Evolutionary conservation across 805 yeast genomes (phyloP), one percentile per base, ranked within the genome.

Genomic region (Wickerhamomyces subpelliculosus): DNA sequence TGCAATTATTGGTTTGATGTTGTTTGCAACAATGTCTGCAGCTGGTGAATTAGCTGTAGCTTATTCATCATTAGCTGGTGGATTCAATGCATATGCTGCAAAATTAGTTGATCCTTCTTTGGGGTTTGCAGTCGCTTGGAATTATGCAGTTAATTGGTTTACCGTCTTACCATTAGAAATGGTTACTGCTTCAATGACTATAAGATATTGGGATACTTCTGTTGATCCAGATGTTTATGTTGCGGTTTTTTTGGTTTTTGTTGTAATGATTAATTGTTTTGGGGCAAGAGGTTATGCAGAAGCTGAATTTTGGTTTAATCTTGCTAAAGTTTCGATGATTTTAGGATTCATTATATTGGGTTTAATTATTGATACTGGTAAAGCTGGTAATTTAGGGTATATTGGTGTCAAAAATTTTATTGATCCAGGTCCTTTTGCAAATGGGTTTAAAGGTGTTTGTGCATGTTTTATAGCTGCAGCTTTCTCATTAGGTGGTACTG

Each of bases 21-120:
- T 80, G 17, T 75, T 71, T 56, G 67, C 72, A 43, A 77, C 78
- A 38, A 73, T 79, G 47, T 73, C 71, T 41, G 73, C 79, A n/a
- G 70, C 77, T 46, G 84, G 85, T 42, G 87, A 80, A 52, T 49
- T 80, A 63, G 80, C 84, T 1, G 78, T 78, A 36, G 69, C 74
- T 13, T 80, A 75, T 48, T 62, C 75, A 28, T 65, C 68, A 26
- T 61, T 80, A 37, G 65, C 76, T 32, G 86, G 86, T 52, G 82
- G 81, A 5, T 80, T 75, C 55, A 78, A 75, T 42, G 70, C 77
- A 31, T 77, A 75, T 47, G 73, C 80, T n/a, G 45, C 62, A 21
- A 62, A 69, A 42, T 68, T 78, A 43, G 61, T 79, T 22, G 84
- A 78, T 47, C 73, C 71, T 16, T 71, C 79, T 2, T 52, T 74